These are phyloP conservation scores for Tremella fuciformis DNA, from an alignment of 768 basidiomycete species.

Conservation along the genomic window DNA sequence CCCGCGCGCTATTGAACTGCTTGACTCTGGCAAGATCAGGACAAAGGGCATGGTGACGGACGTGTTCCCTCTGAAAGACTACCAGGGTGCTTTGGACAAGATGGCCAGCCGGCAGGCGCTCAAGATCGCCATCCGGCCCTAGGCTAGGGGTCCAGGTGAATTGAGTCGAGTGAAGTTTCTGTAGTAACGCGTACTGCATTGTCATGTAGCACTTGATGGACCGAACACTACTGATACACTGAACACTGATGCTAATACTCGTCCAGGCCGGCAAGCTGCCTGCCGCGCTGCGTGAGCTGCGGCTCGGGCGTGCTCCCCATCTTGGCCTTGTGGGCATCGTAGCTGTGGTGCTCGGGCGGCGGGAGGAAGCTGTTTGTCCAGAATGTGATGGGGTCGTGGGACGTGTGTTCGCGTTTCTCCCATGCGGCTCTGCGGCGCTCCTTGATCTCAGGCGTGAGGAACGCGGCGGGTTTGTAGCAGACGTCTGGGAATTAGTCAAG, in stretches of 20 bases:
- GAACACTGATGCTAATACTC: background rate
- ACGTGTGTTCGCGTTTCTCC: slow-evolving; percentile 23
- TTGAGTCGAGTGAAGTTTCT: slow-evolving; percentile 1
- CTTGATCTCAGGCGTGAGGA: slow-evolving; percentile 22
- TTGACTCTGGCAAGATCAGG: slow-evolving; percentile 79
- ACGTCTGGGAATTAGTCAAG: slow-evolving; percentile 14
- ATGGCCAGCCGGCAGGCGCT: slow-evolving; percentile 55
- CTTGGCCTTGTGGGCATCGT: slow-evolving; percentile 9
- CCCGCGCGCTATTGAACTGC: slow-evolving; percentile 83
- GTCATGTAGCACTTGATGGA: background rate
- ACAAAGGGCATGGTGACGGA: slow-evolving; percentile 78
- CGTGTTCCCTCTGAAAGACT: slow-evolving; percentile 61
- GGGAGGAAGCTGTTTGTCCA: slow-evolving; percentile 5
- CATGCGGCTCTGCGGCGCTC: slow-evolving; percentile 22
- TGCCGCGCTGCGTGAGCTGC: slow-evolving; percentile 7
- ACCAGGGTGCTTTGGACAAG: slow-evolving; percentile 65
- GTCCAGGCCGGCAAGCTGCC: slow-evolving; percentile 11
- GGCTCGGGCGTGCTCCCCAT: slow-evolving; percentile 10
- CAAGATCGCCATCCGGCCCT: slow-evolving; percentile 44
- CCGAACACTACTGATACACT: background rate
- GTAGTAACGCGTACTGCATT: slow-evolving; percentile 2
- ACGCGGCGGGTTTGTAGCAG: slow-evolving; percentile 32
- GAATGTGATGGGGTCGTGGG: slow-evolving; percentile 20
- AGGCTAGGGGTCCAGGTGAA: slow-evolving; percentile 2
- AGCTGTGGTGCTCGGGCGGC: slow-evolving; percentile 11